Percentiles rank a stretch among this genome's conserved stretches.
phyloP scores from a whole-genome alignment of 805 yeast species.

The Kluyveromyces lactis region DNA sequence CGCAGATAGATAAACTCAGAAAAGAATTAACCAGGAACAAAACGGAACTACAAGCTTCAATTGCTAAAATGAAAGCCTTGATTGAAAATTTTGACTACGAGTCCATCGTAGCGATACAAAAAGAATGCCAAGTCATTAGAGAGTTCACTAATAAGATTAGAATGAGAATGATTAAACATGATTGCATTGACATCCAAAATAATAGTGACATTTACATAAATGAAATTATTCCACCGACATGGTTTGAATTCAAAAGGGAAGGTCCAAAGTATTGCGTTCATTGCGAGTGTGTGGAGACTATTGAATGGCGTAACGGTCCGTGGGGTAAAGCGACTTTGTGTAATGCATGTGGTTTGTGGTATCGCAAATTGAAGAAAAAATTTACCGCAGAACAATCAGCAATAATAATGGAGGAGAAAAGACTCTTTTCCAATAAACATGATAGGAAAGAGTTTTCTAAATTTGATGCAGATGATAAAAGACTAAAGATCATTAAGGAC shows the following conservation, averaged over 20 bases:
- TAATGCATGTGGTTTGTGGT: slow-evolving; percentile 76
- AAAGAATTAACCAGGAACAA: neutral
- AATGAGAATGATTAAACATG: slow-evolving; percentile 1
- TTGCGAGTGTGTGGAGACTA: slow-evolving; percentile 33
- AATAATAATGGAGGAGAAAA: slow-evolving; percentile 9
- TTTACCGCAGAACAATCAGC: slow-evolving; percentile 12
- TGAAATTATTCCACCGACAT: slow-evolving; percentile 1
- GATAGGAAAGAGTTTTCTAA: neutral
- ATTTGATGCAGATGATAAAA: neutral
- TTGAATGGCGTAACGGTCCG: slow-evolving; percentile 83
- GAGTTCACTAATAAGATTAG: neutral
- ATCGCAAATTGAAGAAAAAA: slow-evolving; percentile 52
- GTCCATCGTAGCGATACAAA: neutral
- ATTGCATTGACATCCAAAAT: neutral
- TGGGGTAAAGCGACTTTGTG: slow-evolving; percentile 67
- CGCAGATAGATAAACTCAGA: neutral
- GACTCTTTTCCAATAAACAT: neutral
- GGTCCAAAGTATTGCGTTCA: slow-evolving; percentile 11
- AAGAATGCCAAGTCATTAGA: neutral
- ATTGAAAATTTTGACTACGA: neutral
- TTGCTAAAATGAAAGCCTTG: neutral
- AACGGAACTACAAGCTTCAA: neutral
- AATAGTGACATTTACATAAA: neutral
- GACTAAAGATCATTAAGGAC: neutral
- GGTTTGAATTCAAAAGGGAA: slow-evolving; percentile 1